These are phyloP conservation scores for Boletellus ananiceps DNA, from an alignment of 768 basidiomycete genomes.

Conservation along the genomic window DNA sequence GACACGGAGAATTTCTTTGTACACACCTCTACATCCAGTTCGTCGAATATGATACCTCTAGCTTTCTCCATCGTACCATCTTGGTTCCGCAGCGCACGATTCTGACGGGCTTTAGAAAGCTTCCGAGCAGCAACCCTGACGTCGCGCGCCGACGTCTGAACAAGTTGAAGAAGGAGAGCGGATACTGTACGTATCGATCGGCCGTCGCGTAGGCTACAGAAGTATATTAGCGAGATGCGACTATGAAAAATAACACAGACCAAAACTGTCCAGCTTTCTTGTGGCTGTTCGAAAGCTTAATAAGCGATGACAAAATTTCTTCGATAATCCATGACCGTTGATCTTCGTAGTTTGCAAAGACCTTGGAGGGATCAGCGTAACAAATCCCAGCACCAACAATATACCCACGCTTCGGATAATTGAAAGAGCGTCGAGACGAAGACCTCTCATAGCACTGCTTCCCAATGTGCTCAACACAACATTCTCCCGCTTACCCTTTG, in stretches of 20 bases:
- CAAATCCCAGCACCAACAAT: background rate
- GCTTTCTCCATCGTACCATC: constrained; percentile 51
- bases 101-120: constrained; percentile 59
- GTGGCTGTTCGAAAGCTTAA: constrained; percentile 85
- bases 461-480: constrained; percentile 65
- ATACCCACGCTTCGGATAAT: constrained; percentile 77
- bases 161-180: constrained; percentile 89
- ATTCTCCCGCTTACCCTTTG: constrained; percentile 51
- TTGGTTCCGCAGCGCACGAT: constrained; percentile 57
- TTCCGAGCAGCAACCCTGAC: constrained; percentile 65
- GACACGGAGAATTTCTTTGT: background rate
- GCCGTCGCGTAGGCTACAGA: constrained; percentile 78
- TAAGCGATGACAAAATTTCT: constrained; percentile 86
- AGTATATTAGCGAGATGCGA: background rate
- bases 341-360: constrained; percentile 86
- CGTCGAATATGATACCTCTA: constrained; percentile 56
- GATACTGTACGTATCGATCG: constrained; percentile 91
- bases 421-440: constrained; percentile 77
- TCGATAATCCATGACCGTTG: constrained; percentile 98
- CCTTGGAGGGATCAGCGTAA: constrained; percentile 41
- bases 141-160: constrained; percentile 91
- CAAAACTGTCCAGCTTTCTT: constrained; percentile 87
- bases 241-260: constrained; percentile 38
- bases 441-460: constrained; percentile 72
- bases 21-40: constrained; percentile 60